phyloP scores from a whole-genome alignment of 2,329 filamentous ascomycete species.

The Helicocarpus griseus region DNA sequence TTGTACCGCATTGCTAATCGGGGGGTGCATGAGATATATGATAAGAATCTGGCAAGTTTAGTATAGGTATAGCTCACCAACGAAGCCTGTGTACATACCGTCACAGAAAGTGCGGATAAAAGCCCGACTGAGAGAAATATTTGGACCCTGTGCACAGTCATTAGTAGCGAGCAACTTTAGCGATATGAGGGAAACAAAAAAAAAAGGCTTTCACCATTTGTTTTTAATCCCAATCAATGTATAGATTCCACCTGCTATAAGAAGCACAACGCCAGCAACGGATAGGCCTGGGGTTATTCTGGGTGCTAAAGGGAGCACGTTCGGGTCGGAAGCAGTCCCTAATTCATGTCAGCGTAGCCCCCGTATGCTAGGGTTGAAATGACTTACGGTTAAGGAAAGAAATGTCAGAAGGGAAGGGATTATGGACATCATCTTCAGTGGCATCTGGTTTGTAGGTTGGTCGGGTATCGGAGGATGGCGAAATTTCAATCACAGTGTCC shows the following conservation, averaged over 20 bases:
- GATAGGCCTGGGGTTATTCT: conserved; percentile 70
- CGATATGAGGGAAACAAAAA: background rate
- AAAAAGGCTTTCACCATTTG: conserved; percentile 41
- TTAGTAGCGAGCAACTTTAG: conserved; percentile 15
- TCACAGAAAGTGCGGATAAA: conserved; percentile 60
- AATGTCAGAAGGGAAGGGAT: background rate
- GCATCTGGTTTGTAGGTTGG: background rate
- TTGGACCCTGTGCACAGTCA: conserved; percentile 44
- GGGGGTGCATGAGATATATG: conserved; percentile 76
- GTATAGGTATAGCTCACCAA: conserved; percentile 3
- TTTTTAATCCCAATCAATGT: conserved; percentile 75
- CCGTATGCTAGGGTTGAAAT: background rate
- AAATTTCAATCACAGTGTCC: background rate
- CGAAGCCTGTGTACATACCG: conserved; percentile 33
- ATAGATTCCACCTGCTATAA: conserved; percentile 62
- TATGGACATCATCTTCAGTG: background rate
- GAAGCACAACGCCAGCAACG: conserved; percentile 65
- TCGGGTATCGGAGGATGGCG: background rate
- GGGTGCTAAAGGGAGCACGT: conserved; percentile 59
- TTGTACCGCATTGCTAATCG: conserved; percentile 65
- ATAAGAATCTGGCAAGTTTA: conserved; percentile 52
- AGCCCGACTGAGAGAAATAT: conserved; percentile 72
- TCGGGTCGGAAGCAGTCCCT: conserved; percentile 9
- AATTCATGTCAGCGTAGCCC: background rate
- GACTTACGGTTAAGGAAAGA: background rate